These are phyloP conservation scores for Pyracantha coccinea DNA, from an alignment of 331 rosid species.

Conservation along the genomic window DNA sequence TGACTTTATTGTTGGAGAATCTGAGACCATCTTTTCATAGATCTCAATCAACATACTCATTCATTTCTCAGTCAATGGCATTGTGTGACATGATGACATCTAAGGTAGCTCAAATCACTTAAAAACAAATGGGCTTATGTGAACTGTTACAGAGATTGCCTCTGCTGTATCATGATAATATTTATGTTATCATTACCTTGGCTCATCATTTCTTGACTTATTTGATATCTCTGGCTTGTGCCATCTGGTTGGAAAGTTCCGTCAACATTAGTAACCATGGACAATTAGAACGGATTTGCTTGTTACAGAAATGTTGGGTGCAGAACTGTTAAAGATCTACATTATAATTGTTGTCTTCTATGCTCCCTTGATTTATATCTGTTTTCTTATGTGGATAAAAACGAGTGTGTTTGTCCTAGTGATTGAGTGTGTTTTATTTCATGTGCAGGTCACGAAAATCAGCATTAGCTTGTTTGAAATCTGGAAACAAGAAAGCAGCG, in stretches of 20 bases:
- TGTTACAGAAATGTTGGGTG: not conserved
- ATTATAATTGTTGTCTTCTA: not conserved
- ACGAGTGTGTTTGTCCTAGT: not conserved
- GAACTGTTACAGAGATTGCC: not conserved
- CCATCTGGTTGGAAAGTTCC: not conserved
- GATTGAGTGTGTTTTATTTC: slow-evolving; percentile 18
- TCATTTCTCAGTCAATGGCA: not conserved
- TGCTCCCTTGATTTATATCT: not conserved
- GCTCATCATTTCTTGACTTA: not conserved
- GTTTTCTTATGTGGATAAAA: not conserved
- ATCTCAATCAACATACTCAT: not conserved
- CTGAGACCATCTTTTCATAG: not conserved
- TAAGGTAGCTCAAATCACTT: not conserved
- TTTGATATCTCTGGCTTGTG: not conserved
- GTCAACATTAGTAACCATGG: not conserved
- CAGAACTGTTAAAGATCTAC: not conserved
- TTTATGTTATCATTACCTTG: not conserved
- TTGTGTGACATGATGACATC: not conserved
- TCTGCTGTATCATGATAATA: not conserved
- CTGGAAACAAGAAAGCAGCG: slow-evolving; percentile 68
- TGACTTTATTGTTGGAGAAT: not conserved
- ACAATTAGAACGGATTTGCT: not conserved
- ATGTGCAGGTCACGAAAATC: slow-evolving; percentile 58
- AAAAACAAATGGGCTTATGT: not conserved
- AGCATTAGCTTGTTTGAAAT: slow-evolving; percentile 59